These are phyloP conservation scores for Zygosaccharomyces kombuchaensis DNA, from an alignment of 805 yeast genomes.

Conservation along the genomic window DNA sequence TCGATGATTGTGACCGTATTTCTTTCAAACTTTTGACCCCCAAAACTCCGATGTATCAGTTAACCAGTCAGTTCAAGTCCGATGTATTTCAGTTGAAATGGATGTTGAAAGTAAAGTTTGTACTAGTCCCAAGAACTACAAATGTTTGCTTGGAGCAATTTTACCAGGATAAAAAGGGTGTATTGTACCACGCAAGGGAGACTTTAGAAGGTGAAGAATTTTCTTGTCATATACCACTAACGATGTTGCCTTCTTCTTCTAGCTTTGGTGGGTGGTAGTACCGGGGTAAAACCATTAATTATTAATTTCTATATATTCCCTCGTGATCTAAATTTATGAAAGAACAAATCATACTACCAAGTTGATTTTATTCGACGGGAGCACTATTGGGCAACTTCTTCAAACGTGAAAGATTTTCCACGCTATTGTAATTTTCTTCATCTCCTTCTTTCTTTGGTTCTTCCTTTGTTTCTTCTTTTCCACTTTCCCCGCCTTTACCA, in stretches of 20 bases:
- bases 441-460: background rate
- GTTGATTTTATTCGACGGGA: background rate
- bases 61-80: conserved; percentile 40
- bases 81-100: conserved; percentile 39
- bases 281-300: background rate
- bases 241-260: conserved; percentile 42
- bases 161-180: conserved; percentile 39
- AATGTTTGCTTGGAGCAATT: conserved; percentile 23
- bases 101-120: conserved; percentile 36
- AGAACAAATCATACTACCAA: background rate
- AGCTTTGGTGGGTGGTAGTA: conserved; percentile 46
- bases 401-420: conserved; percentile 13
- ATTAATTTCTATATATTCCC: background rate
- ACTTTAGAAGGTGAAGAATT: conserved; percentile 39
- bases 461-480: background rate
- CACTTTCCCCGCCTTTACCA: background rate
- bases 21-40: conserved; percentile 31
- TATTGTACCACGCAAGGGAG: conserved; percentile 33
- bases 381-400: conserved; percentile 5
- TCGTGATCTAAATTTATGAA: background rate
- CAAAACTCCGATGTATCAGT: conserved; percentile 34
- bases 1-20: conserved; percentile 27
- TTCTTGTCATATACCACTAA: conserved; percentile 42
- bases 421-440: conserved; percentile 2
- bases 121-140: conserved; percentile 25